Conservation (phyloP, 768 basidiomycete genomes). For the Lactifluus subvellereus region DNA sequence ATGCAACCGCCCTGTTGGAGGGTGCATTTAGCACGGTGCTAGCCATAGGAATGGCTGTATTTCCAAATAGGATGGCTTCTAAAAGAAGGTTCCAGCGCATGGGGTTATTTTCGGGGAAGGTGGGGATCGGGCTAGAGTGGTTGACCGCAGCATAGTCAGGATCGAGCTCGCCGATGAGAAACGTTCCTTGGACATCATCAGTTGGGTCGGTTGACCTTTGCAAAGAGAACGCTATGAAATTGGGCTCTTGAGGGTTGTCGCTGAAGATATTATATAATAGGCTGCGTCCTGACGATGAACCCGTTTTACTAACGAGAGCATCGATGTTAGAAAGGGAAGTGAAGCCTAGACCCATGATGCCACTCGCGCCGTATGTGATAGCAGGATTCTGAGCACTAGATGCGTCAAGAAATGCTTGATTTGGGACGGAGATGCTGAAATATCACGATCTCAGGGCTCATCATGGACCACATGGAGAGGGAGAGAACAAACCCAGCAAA, state of each 20-base stretch:
- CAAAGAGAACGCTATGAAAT: slow-evolving; percentile 74
- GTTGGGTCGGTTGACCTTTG: slow-evolving; percentile 50
- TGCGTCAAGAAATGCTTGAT: slow-evolving; percentile 68
- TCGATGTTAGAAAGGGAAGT: slow-evolving; percentile 72
- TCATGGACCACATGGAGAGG: background rate
- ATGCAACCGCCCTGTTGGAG: slow-evolving; percentile 61
- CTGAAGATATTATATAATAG: slow-evolving; percentile 73
- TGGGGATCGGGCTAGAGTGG: slow-evolving; percentile 55
- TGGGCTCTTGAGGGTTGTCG: slow-evolving; percentile 62
- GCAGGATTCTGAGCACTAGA: slow-evolving; percentile 64
- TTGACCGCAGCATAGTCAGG: slow-evolving; percentile 54
- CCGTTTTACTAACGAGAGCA: slow-evolving; percentile 48
- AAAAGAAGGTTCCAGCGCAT: slow-evolving; percentile 72
- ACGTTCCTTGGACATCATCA: slow-evolving; percentile 57
- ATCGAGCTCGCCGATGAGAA: slow-evolving; percentile 72
- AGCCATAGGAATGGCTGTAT: slow-evolving; percentile 44
- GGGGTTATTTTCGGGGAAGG: slow-evolving; percentile 63
- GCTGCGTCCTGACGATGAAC: slow-evolving; percentile 56
- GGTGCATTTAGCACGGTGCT: slow-evolving; percentile 55
- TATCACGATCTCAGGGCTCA: background rate
- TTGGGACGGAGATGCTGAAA: slow-evolving; percentile 52
- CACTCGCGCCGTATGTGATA: slow-evolving; percentile 60
- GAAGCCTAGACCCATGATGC: slow-evolving; percentile 75
- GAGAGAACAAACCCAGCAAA: slow-evolving; percentile 60
- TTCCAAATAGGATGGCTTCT: slow-evolving; percentile 63